Base-by-base conservation (phyloP, 768 basidiomycete species). In the Panellus pusillus region DNA sequence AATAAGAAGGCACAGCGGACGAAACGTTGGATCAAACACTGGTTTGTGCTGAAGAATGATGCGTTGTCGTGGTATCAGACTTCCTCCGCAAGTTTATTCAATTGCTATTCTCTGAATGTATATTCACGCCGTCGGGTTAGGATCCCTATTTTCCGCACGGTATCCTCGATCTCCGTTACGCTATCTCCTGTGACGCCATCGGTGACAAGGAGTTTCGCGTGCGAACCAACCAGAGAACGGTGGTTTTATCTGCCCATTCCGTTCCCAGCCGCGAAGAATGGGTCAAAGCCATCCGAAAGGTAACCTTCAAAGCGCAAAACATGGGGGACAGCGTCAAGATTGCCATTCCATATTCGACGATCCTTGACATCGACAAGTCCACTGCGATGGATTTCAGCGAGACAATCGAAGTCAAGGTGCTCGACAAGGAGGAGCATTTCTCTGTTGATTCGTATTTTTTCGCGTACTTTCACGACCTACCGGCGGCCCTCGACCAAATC, bases 111-210 rank as follows among this genome's bases (percentile, higher is more conserved):
- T 13, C 29, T 13, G 61, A 52, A 58, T 65, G 70, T 61, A 48
- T 9, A 46, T 42, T 56, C 18, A 44, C 24, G 6, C 2, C 50
- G 6, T 48, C 20, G 27, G 24, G 29, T 20, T 56, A 96, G 93
- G 94, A 99, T 63, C 96, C 95, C 2, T 99, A 99, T 71, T 99
- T 99, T 68, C 91, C 95, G 11, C 91, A 94, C 61, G 97, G 94
- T 20, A 93, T 98, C 51, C 79, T 95, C n/a, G 93, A 97, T 64
- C 73, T 99, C 29, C 90, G 94, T 55, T 98, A 98, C 70, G 89
- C 90, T 7, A 88, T 92, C 41, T 82, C 89, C 19, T 97, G 96
- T 66, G 95, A 98, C 49, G 75, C 91, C 0, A 71, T 77, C 3
- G 81, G 83, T 13, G 89, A 93, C 62, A 88, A 79, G 62, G 90